These are phyloP conservation scores for Penicillium egyptiacum DNA, from an alignment of 495 filamentous ascomycete genomes.

Conservation along the genomic window DNA sequence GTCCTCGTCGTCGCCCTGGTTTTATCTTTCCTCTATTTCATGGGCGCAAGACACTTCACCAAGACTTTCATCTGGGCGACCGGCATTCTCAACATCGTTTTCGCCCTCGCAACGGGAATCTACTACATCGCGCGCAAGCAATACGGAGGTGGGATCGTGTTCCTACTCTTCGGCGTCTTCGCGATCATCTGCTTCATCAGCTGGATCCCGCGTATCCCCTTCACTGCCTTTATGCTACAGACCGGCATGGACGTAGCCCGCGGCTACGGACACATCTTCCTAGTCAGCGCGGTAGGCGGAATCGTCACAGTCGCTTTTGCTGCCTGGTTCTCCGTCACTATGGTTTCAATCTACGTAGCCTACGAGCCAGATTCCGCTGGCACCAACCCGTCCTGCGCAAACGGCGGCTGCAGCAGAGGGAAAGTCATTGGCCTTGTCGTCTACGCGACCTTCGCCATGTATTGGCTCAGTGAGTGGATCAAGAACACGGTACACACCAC, in stretches of 20 bases:
- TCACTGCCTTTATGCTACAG: conserved; percentile 85
- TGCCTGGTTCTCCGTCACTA: conserved; percentile 61
- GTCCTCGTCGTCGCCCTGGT: conserved; percentile 68
- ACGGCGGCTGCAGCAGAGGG: conserved; percentile 67
- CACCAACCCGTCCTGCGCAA: conserved; percentile 65
- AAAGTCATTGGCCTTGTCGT: conserved; percentile 82
- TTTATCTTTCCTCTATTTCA: conserved; percentile 74
- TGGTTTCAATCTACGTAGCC: conserved; percentile 71
- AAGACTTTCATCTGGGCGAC: conserved; percentile 92
- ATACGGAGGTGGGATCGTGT: conserved; percentile 81
- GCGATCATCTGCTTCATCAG: conserved; percentile 75
- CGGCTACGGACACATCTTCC: conserved; percentile 78
- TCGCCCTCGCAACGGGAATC: conserved; percentile 66
- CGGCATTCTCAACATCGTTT: conserved; percentile 65
- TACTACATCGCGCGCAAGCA: conserved; percentile 66
- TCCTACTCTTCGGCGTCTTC: conserved; percentile 77
- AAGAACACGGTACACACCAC: conserved; percentile 91
- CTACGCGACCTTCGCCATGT: conserved; percentile 85
- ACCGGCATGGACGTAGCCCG: conserved; percentile 84
- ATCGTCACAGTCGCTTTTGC: conserved; percentile 70
- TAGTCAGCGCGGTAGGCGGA: conserved; percentile 79
- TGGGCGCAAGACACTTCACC: conserved; percentile 74
- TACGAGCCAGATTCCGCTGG: conserved; percentile 60
- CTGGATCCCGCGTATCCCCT: conserved; percentile 87
- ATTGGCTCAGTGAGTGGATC: conserved; percentile 89